Base-by-base conservation (phyloP, 1,284 basidiomycete species). In the Polyporus tsugae region DNA sequence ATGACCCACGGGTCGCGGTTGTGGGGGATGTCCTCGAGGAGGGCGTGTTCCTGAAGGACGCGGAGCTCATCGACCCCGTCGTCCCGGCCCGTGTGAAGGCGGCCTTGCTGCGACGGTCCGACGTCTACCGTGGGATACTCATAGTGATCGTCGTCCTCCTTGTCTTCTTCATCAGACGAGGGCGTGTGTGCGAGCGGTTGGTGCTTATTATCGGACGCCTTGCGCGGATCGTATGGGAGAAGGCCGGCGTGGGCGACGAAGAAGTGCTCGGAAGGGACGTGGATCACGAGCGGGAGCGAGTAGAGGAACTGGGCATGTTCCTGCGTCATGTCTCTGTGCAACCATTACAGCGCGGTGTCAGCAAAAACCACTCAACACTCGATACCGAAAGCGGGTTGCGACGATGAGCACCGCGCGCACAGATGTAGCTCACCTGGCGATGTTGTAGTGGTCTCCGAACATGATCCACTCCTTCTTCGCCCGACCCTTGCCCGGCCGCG, bases 221-320 rank as follows among this genome's bases (percentile, higher is more conserved):
- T 85, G 5, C 79, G 81, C 0, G 93, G 91, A 75, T 96, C 87
- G 13, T 85, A 86, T 0, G 95, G 86, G 2, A 97, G 83, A 22
- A 98, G 74, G 4, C 95, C 95, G 2, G 91, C 95, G 75, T 98
- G 95, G 0, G 92, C 94, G 65, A 97, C 84, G 80, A 91, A 91
- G 2, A 90, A 81, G 76, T 96, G 93, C 6, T 93, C 85, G 0
- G 86, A 85, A 0, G 95, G 93, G n/a, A 94, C 80, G 75, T 96
- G 90, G 2, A 97, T 81, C 62, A 87, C 84, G 39, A 95, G 80
- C 0, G 96, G 95, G 0, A 95, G 81, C 10, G 85, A 81, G 44
- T 86, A 78, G 46, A 97, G 84, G 78, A 95, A 97, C 29, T 82
- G 75, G 68, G 89, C 92, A 52, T 96, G 86, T 1, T 78, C 80